These are phyloP conservation scores for Epicoccum nigrum DNA, from an alignment of 2,329 filamentous ascomycete species.

Conservation along the genomic window DNA sequence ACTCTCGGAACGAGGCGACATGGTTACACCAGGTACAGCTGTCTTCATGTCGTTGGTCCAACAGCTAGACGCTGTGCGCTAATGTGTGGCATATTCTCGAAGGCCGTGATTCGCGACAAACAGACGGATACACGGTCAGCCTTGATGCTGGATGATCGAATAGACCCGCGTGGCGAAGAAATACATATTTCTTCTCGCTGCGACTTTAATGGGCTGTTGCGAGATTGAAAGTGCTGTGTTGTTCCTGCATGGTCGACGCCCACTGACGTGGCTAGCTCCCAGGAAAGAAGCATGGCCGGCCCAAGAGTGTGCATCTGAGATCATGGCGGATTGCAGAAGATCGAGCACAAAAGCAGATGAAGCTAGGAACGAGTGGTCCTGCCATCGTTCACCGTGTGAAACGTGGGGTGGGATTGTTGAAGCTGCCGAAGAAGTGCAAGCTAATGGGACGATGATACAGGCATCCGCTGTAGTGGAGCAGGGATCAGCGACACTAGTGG, in stretches of 20 bases:
- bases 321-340: conserved; percentile 22
- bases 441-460: conserved; percentile 11
- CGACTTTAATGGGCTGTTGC: conserved; percentile 37
- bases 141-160: conserved; percentile 19
- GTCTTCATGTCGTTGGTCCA: conserved; percentile 40
- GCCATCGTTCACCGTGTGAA: conserved; percentile 26
- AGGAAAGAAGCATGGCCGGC: conserved; percentile 23
- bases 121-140: conserved; percentile 22
- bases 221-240: conserved; percentile 35
- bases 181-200: conserved; percentile 36
- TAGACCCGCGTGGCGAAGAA: conserved; percentile 31
- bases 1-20: conserved; percentile 27
- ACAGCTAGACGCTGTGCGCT: conserved; percentile 24
- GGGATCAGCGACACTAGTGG: conserved; percentile 20
- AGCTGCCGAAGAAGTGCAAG: conserved; percentile 11
- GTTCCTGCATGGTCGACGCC: conserved; percentile 45
- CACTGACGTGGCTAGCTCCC: conserved; percentile 44
- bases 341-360: conserved; percentile 18
- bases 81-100: conserved; percentile 32
- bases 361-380: conserved; percentile 26
- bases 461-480: conserved; percentile 4
- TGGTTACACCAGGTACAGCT: conserved; percentile 45
- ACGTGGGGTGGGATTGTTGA: conserved; percentile 19
- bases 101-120: conserved; percentile 29
- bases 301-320: conserved; percentile 13